Evolutionary conservation across 2,329 filamentous ascomycete species (phyloP).

Genomic region (Aspergillus pseudonomiae): DNA sequence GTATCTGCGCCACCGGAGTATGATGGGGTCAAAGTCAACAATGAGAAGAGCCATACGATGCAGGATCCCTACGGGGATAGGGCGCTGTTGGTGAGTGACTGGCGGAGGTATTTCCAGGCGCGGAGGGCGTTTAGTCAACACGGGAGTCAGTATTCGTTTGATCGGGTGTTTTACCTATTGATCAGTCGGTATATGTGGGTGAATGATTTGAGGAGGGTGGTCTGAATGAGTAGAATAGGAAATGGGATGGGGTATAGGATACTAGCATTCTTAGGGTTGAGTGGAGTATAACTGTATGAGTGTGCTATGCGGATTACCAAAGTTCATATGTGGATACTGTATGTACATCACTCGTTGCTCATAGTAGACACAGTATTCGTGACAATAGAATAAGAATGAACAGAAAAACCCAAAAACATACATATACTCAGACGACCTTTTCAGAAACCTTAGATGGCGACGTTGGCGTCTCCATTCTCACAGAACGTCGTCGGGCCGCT

Average conservation of each 20-base stretch:
- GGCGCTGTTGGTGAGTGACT: slow-evolving; percentile 42
- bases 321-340: neutral
- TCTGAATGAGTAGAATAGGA: neutral
- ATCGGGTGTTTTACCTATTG: slow-evolving; percentile 44
- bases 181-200: slow-evolving; percentile 48
- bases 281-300: too few species aligned
- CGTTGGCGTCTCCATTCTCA: neutral
- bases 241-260: neutral
- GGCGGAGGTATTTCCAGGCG: slow-evolving; percentile 39
- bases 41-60: neutral
- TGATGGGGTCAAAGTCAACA: neutral
- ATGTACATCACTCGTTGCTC: neutral
- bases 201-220: slow-evolving; percentile 30
- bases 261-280: neutral
- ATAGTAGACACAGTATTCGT: neutral
- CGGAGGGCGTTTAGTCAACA: slow-evolving; percentile 44
- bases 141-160: slow-evolving; percentile 46
- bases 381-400: neutral
- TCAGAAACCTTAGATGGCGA: neutral
- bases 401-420: neutral
- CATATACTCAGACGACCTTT: neutral
- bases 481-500: neutral
- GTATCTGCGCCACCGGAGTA: slow-evolving; percentile 7
- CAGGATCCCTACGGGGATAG: slow-evolving; percentile 25
- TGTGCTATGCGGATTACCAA: neutral